These are phyloP conservation scores for Penicillium malachiteum DNA, from an alignment of 495 filamentous ascomycete species.

Conservation along the genomic window DNA sequence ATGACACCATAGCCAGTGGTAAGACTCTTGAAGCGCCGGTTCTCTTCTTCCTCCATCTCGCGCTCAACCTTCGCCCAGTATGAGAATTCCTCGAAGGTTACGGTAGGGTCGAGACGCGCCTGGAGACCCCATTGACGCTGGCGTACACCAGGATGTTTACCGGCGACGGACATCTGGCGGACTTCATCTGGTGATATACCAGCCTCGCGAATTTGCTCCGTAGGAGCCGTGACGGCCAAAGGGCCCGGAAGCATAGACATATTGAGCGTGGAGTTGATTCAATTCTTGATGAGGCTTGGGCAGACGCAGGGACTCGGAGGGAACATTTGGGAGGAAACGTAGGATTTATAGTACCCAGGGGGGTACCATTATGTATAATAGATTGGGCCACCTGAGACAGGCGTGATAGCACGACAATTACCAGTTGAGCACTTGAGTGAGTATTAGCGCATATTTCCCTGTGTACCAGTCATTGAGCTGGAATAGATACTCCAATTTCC, in stretches of 20 bases:
- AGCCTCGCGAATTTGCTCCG: slow-evolving; percentile 11
- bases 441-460: too few species aligned
- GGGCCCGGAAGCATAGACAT: slow-evolving; percentile 18
- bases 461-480: too few species aligned
- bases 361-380: too few species aligned
- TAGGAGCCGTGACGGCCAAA: slow-evolving; percentile 13
- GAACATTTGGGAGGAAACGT: too few species aligned
- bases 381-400: too few species aligned
- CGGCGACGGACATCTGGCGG: slow-evolving; percentile 4
- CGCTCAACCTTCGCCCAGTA: slow-evolving; percentile 35
- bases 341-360: too few species aligned
- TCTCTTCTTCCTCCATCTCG: slow-evolving; percentile 18
- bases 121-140: slow-evolving; percentile 26
- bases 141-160: slow-evolving; percentile 6
- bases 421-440: too few species aligned
- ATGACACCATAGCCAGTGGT: background rate
- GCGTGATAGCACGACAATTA: too few species aligned
- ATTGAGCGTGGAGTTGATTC: background rate
- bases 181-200: slow-evolving; percentile 1
- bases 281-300: background rate
- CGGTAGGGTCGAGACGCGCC: slow-evolving; percentile 26
- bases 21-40: background rate
- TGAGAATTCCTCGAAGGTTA: slow-evolving; percentile 36
- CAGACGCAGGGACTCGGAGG: background rate
- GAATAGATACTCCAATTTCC: too few species aligned